phyloP scores from a whole-genome alignment of 2,329 filamentous ascomycete genomes.

The Calcarisporium arbuscula region DNA sequence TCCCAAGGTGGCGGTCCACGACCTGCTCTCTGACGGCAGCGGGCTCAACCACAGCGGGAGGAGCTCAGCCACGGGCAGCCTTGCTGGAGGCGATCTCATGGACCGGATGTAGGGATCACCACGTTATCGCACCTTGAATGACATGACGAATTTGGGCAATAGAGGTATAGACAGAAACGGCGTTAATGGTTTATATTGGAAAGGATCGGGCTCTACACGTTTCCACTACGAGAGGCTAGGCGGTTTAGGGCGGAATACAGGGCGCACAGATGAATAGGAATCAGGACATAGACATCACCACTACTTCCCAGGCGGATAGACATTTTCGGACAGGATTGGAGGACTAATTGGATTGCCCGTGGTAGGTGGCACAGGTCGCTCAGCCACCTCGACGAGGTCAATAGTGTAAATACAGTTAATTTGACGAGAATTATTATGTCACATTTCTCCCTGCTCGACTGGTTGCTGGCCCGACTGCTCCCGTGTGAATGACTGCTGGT shows the following conservation, averaged over 20 bases:
- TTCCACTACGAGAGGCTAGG: conserved; percentile 10
- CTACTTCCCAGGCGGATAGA: conserved; percentile 11
- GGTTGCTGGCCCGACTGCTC: no score
- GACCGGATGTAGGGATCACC: conserved; percentile 40
- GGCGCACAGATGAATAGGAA: conserved; percentile 8
- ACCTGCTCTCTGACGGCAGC: conserved; percentile 64
- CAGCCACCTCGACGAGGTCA: no score
- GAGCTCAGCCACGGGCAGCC: conserved; percentile 70
- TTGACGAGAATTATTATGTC: no score
- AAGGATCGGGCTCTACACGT: conserved; percentile 6
- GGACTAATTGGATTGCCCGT: conserved; percentile 21
- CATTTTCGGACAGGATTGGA: conserved; percentile 1
- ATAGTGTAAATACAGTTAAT: no score
- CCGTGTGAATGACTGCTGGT: no score
- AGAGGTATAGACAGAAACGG: conserved; percentile 33
- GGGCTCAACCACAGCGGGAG: conserved; percentile 69
- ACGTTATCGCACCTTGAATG: conserved; percentile 22
- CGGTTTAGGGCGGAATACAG: conserved; percentile 10
- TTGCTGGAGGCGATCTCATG: conserved; percentile 65
- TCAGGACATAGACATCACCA: conserved; percentile 15
- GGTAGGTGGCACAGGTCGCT: no score
- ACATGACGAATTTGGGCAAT: conserved; percentile 33
- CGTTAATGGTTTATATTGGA: conserved; percentile 24
- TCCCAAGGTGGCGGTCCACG: conserved; percentile 83
- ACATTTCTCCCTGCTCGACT: no score